Base-by-base conservation (phyloP, 176 grass and related monocot genomes). In the Oryza brachyantha region DNA sequence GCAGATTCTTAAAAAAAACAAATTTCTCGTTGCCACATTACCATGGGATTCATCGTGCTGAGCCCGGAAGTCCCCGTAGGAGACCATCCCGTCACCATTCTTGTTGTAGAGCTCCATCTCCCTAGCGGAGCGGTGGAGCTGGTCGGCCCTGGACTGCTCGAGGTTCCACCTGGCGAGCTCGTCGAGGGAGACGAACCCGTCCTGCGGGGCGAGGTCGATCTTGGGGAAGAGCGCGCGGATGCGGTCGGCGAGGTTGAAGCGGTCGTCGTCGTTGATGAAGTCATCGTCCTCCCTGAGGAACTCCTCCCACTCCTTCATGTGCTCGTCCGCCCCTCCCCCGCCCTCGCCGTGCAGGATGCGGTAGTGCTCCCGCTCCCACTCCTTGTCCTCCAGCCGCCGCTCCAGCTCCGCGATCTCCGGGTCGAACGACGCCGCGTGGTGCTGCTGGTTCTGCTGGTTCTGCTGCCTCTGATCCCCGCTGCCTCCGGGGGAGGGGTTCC, bases 51-150 rank as follows among this genome's bases (percentile, higher is more conserved):
- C 70, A 46, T 83, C 35, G 80, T 29, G 80, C 55, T 50, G 68
- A 9, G 22, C 6, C 35, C 29, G 64, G 55, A 88, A 97, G 45
- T 66, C 75, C 3, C 29, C n/a, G 55, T 91, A 93, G 17, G 94
- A 97, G 59, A 97, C 29, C 10, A 93, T 75, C 60, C 86, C 94
- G 13, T 91, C 86, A 57, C 79, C 78, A 42, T 91, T 84, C 84
- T 91, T 91, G 74, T 97, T 81, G 65, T 93, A 88, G 40, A 97
- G 91, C 73, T 93, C 90, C 88, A 93, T 86, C 77, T 97, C 94
- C 70, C 88, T 84, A 12, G 80, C 58, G 7, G 88, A 87, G 68
- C 88, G 88, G 40, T 97, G 86, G 70, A 89, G 72, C 84, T 75
- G 81, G 76, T 88, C 76, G 43, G 77, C 82, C 62, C 74, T 83